phyloP scores from a whole-genome alignment of 75 land plant species.

The Ceratopteris richardii region DNA sequence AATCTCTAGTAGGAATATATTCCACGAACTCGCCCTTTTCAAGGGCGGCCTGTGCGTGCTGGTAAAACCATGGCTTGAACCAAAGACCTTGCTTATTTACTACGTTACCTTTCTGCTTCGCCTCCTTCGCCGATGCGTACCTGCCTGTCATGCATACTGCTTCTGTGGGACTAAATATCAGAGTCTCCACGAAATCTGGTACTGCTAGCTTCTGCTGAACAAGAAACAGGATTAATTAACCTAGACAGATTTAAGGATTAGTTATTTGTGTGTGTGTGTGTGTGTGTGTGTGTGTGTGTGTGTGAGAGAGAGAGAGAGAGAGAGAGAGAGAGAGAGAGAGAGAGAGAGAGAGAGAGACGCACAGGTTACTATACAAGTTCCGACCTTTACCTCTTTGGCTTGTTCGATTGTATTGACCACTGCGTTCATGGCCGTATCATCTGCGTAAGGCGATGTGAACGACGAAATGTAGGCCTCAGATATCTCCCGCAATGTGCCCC shows the following conservation, averaged over 20 bases:
- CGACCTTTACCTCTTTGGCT: too few relatives aligned
- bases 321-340: too few relatives aligned
- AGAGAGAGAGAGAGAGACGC: too few relatives aligned
- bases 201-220: slow-evolving; percentile 33
- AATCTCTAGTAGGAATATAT: slow-evolving; percentile 87
- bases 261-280: too few relatives aligned
- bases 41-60: slow-evolving; percentile 83
- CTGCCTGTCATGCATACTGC: slow-evolving; percentile 79
- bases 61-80: slow-evolving; percentile 98
- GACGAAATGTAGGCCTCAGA: slow-evolving; percentile 88
- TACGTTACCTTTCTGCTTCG: slow-evolving; percentile 73
- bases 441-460: slow-evolving; percentile 76
- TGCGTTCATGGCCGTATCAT: slow-evolving; percentile 42
- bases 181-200: slow-evolving; percentile 88
- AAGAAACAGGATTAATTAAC: too few relatives aligned
- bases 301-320: too few relatives aligned
- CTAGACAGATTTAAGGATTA: too few relatives aligned
- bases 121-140: slow-evolving; percentile 87
- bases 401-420: too few relatives aligned
- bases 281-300: too few relatives aligned
- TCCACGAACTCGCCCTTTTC: slow-evolving; percentile 91
- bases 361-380: too few relatives aligned
- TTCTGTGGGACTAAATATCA: slow-evolving; percentile 71
- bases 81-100: slow-evolving; percentile 82
- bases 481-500: slow-evolving; percentile 55